Conservation (phyloP, 345 rosid species). For the Syzygium aqueum region DNA sequence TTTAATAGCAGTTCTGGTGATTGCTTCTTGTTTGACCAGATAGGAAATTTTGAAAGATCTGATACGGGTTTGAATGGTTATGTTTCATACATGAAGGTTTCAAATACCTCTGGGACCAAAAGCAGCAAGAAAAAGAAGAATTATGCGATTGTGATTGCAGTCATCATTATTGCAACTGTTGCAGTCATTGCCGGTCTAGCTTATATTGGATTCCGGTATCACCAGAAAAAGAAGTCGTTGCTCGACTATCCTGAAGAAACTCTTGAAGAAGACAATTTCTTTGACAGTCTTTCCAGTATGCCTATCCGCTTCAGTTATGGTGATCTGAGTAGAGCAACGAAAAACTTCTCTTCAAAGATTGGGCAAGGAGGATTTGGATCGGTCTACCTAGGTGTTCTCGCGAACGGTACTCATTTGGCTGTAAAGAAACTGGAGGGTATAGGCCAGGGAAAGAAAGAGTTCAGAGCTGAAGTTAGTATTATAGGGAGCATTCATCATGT, state of each 20-base stretch:
- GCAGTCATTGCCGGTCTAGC: conserved; percentile 21
- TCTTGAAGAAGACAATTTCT: conserved; percentile 26
- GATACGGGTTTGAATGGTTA: conserved; percentile 16
- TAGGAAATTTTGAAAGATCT: conserved; percentile 33
- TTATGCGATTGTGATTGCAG: background rate
- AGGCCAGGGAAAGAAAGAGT: conserved; percentile 45
- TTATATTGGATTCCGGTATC: conserved; percentile 26
- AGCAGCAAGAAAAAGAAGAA: background rate
- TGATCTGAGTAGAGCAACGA: conserved; percentile 33
- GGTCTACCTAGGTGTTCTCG: conserved; percentile 29
- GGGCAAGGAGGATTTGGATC: conserved; percentile 56
- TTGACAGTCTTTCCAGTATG: conserved; percentile 15
- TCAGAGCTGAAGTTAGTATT: conserved; percentile 41
- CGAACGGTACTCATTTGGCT: conserved; percentile 29
- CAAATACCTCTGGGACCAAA: background rate
- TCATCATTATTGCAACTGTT: conserved; percentile 14
- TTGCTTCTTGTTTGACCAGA: conserved; percentile 42
- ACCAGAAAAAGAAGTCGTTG: conserved; percentile 5
- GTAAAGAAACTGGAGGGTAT: conserved; percentile 38
- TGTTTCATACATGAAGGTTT: conserved; percentile 26
- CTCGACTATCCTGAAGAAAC: conserved; percentile 8
- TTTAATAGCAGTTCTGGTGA: conserved; percentile 22
- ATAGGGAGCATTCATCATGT: conserved; percentile 46
- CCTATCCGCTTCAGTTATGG: conserved; percentile 30
- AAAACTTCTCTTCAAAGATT: conserved; percentile 26